Conservation (phyloP, 345 rosid genomes). For the Euphorbia pulcherrima region DNA sequence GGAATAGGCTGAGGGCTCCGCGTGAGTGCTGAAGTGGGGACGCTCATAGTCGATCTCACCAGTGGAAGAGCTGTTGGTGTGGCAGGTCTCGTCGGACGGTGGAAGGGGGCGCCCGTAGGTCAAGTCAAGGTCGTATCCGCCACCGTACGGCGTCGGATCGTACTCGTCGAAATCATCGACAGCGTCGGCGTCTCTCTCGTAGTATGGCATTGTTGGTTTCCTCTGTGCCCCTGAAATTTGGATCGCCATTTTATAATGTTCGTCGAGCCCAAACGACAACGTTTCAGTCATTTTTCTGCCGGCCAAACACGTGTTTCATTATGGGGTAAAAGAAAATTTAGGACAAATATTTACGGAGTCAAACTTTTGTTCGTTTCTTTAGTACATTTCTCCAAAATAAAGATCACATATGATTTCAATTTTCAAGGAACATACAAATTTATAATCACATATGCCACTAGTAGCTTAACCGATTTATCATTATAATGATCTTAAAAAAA, state of each 20-base stretch:
- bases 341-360: no score
- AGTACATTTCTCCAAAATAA: no score
- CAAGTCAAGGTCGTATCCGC: conserved; percentile 67
- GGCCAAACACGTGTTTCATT: neutral
- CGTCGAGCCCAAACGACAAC: neutral
- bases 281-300: neutral
- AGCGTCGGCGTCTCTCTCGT: conserved; percentile 43
- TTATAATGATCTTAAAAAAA: no score
- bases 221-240: neutral
- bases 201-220: conserved; percentile 65
- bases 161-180: conserved; percentile 74
- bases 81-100: conserved; percentile 64
- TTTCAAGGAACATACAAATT: no score
- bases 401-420: no score
- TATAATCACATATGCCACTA: no score
- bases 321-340: no score
- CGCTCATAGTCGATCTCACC: conserved; percentile 60
- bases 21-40: conserved; percentile 56
- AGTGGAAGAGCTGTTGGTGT: conserved; percentile 41
- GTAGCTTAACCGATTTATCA: no score
- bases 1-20: conserved; percentile 66
- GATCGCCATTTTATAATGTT: neutral
- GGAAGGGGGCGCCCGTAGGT: conserved; percentile 80
- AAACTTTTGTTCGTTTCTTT: neutral
- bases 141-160: conserved; percentile 90